These are phyloP conservation scores for Mortierella sp. DNA, from an alignment of 371 early-diverging fungal genomes.

Conservation along the genomic window DNA sequence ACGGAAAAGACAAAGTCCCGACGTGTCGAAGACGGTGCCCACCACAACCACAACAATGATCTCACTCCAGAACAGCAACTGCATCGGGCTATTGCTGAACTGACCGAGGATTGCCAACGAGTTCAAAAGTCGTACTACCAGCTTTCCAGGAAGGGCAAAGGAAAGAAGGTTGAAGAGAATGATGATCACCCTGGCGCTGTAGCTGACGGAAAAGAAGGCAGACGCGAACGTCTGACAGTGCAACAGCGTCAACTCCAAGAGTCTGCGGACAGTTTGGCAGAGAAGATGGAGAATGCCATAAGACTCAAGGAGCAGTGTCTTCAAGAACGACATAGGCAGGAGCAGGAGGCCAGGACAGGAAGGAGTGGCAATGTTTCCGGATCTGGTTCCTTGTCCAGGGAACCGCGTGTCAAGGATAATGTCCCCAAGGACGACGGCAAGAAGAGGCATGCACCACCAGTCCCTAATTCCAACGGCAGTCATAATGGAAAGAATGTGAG, in stretches of 20 bases:
- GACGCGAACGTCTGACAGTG: neutral
- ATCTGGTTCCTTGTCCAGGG: neutral
- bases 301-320: slow-evolving; percentile 20
- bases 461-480: neutral
- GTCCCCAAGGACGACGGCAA: neutral
- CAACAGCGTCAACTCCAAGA: slow-evolving; percentile 17
- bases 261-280: slow-evolving; percentile 21
- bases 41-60: neutral
- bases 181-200: neutral
- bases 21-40: neutral
- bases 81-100: slow-evolving; percentile 4
- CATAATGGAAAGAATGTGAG: neutral
- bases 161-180: too few species aligned
- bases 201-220: neutral
- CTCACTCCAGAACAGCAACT: slow-evolving; percentile 25
- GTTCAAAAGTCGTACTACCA: slow-evolving; percentile 27
- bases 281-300: slow-evolving; percentile 21
- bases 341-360: slow-evolving; percentile 6
- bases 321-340: slow-evolving; percentile 13
- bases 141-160: slow-evolving; percentile 4
- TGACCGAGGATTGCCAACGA: slow-evolving; percentile 19
- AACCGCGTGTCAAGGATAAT: neutral
- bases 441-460: neutral
- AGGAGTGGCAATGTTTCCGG: neutral
- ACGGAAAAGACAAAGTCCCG: too few species aligned